These are phyloP conservation scores for Orbilia ellipsospora DNA, from an alignment of 2,329 filamentous ascomycete species.

Conservation along the genomic window DNA sequence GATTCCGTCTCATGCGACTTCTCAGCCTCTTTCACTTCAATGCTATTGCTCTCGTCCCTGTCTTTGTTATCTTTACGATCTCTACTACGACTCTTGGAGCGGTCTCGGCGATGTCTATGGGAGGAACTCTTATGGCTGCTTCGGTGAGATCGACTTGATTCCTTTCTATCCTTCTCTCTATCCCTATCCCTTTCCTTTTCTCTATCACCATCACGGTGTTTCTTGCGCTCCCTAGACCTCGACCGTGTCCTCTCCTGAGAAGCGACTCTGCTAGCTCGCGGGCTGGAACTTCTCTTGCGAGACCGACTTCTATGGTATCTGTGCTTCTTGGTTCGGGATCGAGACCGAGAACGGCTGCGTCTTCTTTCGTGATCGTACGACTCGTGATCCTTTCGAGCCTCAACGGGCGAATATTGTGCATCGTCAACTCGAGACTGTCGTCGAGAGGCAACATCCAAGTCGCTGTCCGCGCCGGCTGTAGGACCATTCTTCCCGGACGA, in stretches of 20 bases:
- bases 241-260: slow-evolving; percentile 50
- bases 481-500: slow-evolving; percentile 45
- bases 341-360: slow-evolving; percentile 56
- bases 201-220: slow-evolving; percentile 50
- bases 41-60: slow-evolving; percentile 56
- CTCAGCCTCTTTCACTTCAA: slow-evolving; percentile 54
- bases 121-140: slow-evolving; percentile 56
- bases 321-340: slow-evolving; percentile 54
- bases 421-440: slow-evolving; percentile 47
- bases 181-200: slow-evolving; percentile 57
- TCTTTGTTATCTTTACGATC: slow-evolving; percentile 52
- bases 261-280: slow-evolving; percentile 28
- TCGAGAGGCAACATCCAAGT: slow-evolving; percentile 41
- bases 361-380: slow-evolving; percentile 52
- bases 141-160: slow-evolving; percentile 55
- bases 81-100: slow-evolving; percentile 51
- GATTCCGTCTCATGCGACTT: slow-evolving; percentile 43
- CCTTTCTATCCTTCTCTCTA: slow-evolving; percentile 48
- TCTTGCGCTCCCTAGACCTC: slow-evolving; percentile 45
- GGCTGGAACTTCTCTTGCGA: slow-evolving; percentile 55
- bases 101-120: slow-evolving; percentile 51
- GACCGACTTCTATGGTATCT: slow-evolving; percentile 56
- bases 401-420: slow-evolving; percentile 37
- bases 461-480: slow-evolving; percentile 31
- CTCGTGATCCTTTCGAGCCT: slow-evolving; percentile 45